Evolutionary conservation across 306 rosid genomes (phyloP).

Genomic region (Psophocarpus tetragonolobus): DNA sequence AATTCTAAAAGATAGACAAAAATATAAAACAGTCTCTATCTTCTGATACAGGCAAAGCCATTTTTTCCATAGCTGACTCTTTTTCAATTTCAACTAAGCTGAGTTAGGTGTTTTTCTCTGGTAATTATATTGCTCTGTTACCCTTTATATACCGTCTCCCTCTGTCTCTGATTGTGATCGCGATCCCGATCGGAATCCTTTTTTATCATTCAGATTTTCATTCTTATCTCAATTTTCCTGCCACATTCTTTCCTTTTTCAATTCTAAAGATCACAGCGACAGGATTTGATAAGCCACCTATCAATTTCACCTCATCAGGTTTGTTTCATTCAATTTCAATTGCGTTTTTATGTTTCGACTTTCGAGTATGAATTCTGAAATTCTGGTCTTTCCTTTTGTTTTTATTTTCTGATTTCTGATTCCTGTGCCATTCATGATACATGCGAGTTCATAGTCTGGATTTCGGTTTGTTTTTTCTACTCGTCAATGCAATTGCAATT

Average conservation of each 20-base stretch:
- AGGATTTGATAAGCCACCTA: not conserved
- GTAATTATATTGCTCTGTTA: not conserved
- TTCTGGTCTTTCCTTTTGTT: not conserved
- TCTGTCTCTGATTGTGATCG: not conserved
- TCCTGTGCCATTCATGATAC: not conserved
- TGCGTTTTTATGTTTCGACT: not conserved
- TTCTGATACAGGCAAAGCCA: not conserved
- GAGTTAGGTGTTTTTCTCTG: not conserved
- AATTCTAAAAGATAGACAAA: not conserved
- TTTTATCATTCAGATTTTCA: not conserved
- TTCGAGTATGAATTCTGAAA: not conserved
- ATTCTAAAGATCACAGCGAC: not conserved
- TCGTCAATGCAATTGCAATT: not conserved
- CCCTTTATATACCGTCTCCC: not conserved
- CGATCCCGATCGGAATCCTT: not conserved
- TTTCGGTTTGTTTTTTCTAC: not conserved
- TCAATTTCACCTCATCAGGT: slow-evolving; percentile 17
- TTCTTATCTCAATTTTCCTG: not conserved
- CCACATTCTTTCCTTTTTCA: not conserved
- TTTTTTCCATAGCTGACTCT: not conserved
- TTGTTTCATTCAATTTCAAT: not conserved
- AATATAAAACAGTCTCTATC: not conserved
- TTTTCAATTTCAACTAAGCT: not conserved
- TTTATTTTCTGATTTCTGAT: not conserved
- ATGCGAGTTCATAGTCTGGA: not conserved